Evolutionary conservation across 208 protist species (phyloP).

Genomic region (Leishmania guyanensis): DNA sequence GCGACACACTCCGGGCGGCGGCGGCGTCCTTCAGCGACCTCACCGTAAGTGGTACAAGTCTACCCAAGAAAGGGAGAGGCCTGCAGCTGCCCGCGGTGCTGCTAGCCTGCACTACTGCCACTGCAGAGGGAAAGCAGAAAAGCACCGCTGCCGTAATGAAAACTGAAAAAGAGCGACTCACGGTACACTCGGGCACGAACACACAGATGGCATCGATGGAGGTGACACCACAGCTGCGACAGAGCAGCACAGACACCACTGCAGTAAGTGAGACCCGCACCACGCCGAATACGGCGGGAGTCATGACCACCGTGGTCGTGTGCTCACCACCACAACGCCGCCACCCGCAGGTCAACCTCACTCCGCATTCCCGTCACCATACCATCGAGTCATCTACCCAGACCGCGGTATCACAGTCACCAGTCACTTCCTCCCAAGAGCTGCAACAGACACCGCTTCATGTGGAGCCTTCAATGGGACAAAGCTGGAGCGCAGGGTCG

Average conservation of each 20-base stretch:
- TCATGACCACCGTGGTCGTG: neutral
- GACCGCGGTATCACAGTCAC: neutral
- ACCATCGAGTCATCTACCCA: neutral
- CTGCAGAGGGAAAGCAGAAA: neutral
- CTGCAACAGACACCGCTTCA: neutral
- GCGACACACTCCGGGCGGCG: neutral
- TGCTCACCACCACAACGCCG: neutral
- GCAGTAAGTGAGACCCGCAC: neutral
- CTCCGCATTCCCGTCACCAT: neutral
- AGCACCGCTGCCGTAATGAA: neutral
- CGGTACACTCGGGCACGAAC: conserved; percentile 1
- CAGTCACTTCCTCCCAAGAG: neutral
- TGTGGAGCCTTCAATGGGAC: neutral
- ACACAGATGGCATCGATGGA: conserved; percentile 4
- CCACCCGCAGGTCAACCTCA: neutral
- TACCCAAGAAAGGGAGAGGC: conserved; percentile 1
- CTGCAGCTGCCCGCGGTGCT: conserved; percentile 24
- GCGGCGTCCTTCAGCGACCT: conserved; percentile 3
- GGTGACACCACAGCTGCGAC: neutral
- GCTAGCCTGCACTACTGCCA: neutral
- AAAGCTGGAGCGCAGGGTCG: neutral
- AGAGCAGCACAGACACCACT: neutral
- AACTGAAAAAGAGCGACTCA: conserved; percentile 9
- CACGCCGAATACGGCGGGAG: neutral
- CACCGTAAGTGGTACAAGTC: neutral